Evolutionary conservation across 345 rosid species (phyloP), one percentile per base, ranked within the genome.

Genomic region (Ceriops zippeliana): DNA sequence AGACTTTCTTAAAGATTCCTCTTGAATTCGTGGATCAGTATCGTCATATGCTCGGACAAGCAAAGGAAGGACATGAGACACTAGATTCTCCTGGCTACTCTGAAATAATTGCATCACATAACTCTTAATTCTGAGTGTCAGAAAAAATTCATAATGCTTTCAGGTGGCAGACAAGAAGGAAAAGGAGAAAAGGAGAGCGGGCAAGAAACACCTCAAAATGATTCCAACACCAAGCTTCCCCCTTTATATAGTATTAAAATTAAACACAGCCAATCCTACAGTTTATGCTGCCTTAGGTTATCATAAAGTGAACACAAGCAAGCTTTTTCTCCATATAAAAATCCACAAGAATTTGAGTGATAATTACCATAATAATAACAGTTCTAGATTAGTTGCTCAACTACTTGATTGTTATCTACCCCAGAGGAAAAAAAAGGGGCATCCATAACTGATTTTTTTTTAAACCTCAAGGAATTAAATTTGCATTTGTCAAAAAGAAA

Each of bases 21-120:
- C 99, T 83, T 91, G 99, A 65, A 89, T 86, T 65, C 96, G 98
- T 78, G 91, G 90, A 86, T 95, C 99, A 54, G 79, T 88, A 67
- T 95, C 99, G 68, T 87, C 97, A 83, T 88, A 95, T 69, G 97
- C 93, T 74, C 96, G 96, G 76, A 91, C 88, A 75, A 95, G 80
- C 81, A 92, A 79, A 31, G 98, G 99, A 72, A 95, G 81, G 62
- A 91, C 81, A 67, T 85, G 86, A 6, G 90, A 84, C 72, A 79
- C 74, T 72, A 87, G 80, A 63, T 89, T 85, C 82, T 90, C 97
- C 56, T 73, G 83, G 75, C 84, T 80, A 69, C 87, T 85, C 99
- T 95, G 82, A 81, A 83, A 77, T 58, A 17, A 72, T 69, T n/a
- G 31, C 65, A 80, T 54, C 54, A 31, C 62, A 78, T 54, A 61